These are phyloP conservation scores for Ligustrum vulgare DNA, from an alignment of 257 asterid genomes.

Conservation along the genomic window DNA sequence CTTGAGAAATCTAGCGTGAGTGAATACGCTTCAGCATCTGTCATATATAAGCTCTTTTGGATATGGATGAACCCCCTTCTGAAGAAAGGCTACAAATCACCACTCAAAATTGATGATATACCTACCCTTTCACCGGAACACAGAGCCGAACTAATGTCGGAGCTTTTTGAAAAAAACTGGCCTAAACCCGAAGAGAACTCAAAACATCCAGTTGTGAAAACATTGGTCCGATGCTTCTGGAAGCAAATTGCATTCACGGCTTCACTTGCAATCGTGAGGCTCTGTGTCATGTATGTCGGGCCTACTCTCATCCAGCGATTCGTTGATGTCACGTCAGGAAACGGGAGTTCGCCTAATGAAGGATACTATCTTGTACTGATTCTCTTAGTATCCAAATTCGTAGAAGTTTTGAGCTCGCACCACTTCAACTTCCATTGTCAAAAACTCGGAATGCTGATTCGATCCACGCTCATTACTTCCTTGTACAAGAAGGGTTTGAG, in stretches of 20 bases:
- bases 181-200: constrained; percentile 76
- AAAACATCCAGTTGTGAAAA: constrained; percentile 67
- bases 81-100: constrained; percentile 61
- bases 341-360: constrained; percentile 50
- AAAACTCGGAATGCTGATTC: constrained; percentile 82
- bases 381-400: constrained; percentile 65
- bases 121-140: constrained; percentile 79
- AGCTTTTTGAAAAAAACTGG: constrained; percentile 63
- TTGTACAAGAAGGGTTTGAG: constrained; percentile 78
- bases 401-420: constrained; percentile 77
- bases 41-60: constrained; percentile 73
- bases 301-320: constrained; percentile 76
- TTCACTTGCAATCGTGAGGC: constrained; percentile 61
- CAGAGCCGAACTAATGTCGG: constrained; percentile 66
- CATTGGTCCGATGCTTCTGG: constrained; percentile 80
- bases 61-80: constrained; percentile 86
- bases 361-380: constrained; percentile 72
- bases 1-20: constrained; percentile 49
- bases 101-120: constrained; percentile 69
- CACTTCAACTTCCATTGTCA: constrained; percentile 88
- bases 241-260: constrained; percentile 68
- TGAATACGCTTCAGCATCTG: constrained; percentile 76
- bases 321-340: constrained; percentile 71
- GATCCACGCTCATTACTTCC: constrained; percentile 74
- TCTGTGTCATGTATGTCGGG: constrained; percentile 78